phyloP scores from a whole-genome alignment of 306 rosid species.

The Castanea mollissima region DNA sequence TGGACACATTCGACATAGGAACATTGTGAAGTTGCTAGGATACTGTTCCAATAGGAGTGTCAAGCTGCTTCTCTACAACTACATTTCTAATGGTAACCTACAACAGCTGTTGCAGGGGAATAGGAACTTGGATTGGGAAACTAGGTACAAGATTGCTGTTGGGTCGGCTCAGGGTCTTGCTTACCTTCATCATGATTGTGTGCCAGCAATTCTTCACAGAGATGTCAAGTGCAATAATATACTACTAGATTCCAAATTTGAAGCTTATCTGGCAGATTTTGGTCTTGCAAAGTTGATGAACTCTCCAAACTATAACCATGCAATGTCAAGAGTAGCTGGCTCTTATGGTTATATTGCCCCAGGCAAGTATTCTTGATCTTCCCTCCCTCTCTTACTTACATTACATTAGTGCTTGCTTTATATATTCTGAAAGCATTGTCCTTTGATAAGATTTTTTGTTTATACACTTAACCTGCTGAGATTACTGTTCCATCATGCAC shows the following conservation, averaged over 20 bases:
- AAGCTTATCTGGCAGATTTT: conserved; percentile 90
- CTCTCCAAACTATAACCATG: conserved; percentile 78
- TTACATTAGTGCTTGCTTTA: conserved; percentile 1
- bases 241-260: conserved; percentile 84
- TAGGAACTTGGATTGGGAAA: conserved; percentile 92
- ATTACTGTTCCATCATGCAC: background rate
- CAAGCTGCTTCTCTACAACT: conserved; percentile 92
- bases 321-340: conserved; percentile 96
- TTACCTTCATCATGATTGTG: conserved; percentile 96
- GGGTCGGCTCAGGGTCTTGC: conserved; percentile 94
- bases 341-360: conserved; percentile 99
- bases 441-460: background rate
- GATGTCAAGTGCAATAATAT: conserved; percentile 98
- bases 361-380: conserved; percentile 44
- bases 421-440: background rate
- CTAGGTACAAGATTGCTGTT: conserved; percentile 90
- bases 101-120: conserved; percentile 78
- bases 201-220: conserved; percentile 89
- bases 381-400: background rate
- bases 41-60: conserved; percentile 89
- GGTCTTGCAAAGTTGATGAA: conserved; percentile 94
- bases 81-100: conserved; percentile 85
- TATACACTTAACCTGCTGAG: background rate
- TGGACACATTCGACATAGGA: conserved; percentile 91
- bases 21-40: conserved; percentile 88